These are phyloP conservation scores for Cryptosporidium sp. DNA, from an alignment of 169 alveolate species.

Conservation along the genomic window DNA sequence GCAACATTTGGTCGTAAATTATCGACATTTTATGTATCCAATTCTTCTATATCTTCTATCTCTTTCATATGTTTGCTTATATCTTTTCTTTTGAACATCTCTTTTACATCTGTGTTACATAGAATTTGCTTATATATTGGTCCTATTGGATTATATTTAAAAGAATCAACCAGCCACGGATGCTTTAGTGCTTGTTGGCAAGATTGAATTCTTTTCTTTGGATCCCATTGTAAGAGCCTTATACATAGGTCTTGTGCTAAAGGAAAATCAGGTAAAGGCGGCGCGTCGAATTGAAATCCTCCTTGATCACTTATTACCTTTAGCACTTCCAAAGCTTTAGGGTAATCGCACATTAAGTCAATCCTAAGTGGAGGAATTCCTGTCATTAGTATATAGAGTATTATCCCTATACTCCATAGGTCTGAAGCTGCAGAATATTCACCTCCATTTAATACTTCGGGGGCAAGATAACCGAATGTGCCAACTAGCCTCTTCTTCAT, in stretches of 20 bases:
- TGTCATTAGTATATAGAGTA: constrained; percentile 90
- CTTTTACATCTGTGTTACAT: neutral
- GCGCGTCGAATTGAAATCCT: constrained; percentile 88
- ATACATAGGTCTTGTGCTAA: constrained; percentile 89
- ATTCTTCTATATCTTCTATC: constrained; percentile 32
- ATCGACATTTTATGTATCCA: neutral
- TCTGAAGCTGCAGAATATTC: constrained; percentile 89
- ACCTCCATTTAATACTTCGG: constrained; percentile 85
- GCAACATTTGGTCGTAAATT: constrained; percentile 27
- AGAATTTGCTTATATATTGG: constrained; percentile 50
- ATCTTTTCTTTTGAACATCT: neutral
- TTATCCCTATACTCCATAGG: constrained; percentile 92
- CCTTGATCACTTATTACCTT: constrained; percentile 81
- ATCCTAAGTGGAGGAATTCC: constrained; percentile 92
- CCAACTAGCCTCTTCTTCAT: constrained; percentile 86
- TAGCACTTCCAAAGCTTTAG: constrained; percentile 85
- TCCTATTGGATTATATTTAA: constrained; percentile 71
- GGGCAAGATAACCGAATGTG: constrained; percentile 87
- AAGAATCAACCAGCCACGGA: constrained; percentile 87
- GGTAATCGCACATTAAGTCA: constrained; percentile 88
- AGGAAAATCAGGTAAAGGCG: constrained; percentile 89
- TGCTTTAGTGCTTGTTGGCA: constrained; percentile 88
- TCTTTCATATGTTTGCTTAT: neutral
- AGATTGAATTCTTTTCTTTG: constrained; percentile 84
- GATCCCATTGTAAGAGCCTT: constrained; percentile 86